Base-by-base conservation (phyloP, 139 green algal genomes). In the Nannochloris sp. region DNA sequence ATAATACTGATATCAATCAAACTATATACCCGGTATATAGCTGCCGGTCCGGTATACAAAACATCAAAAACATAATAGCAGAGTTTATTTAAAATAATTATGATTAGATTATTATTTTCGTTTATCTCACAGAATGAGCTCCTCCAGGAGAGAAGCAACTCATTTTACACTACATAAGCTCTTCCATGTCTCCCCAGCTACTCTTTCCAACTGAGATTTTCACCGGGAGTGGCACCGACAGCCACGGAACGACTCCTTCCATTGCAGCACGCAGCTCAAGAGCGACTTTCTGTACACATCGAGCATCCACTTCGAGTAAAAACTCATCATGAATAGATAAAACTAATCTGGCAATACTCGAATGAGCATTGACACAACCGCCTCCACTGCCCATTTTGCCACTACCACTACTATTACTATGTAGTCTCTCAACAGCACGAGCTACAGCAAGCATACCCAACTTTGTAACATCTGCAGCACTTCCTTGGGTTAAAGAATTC, bases 321-420 rank as follows among this genome's bases (percentile, higher is more conserved):
- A 96, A 76, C 73, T 96, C 90, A 54, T 96, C 90, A 51, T 96
- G 90, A 19, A 96, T 81, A n/a, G n/a, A n/a, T n/a, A n/a, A n/a
- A n/a, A n/a, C n/a, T n/a, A n/a, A n/a, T n/a, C n/a, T n/a, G n/a
- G n/a, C n/a, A n/a, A n/a, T n/a, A n/a, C n/a, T n/a, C n/a, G n/a
- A n/a, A n/a, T n/a, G n/a, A n/a, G n/a, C n/a, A n/a, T n/a, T n/a
- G n/a, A n/a, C n/a, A n/a, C n/a, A n/a, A n/a, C n/a, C n/a, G n/a
- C n/a, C n/a, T n/a, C n/a, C n/a, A n/a, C n/a, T n/a, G n/a, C n/a
- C n/a, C n/a, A n/a, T n/a, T n/a, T n/a, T n/a, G n/a, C n/a, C n/a
- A n/a, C n/a, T n/a, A n/a, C n/a, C n/a, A n/a, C n/a, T n/a, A n/a
- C n/a, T n/a, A n/a, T n/a, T n/a, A n/a, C n/a, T n/a, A 60, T 33